Evolutionary conservation across 257 asterid species (phyloP), one percentile per base, ranked within the genome.

Genomic region (Solanum piurae): DNA sequence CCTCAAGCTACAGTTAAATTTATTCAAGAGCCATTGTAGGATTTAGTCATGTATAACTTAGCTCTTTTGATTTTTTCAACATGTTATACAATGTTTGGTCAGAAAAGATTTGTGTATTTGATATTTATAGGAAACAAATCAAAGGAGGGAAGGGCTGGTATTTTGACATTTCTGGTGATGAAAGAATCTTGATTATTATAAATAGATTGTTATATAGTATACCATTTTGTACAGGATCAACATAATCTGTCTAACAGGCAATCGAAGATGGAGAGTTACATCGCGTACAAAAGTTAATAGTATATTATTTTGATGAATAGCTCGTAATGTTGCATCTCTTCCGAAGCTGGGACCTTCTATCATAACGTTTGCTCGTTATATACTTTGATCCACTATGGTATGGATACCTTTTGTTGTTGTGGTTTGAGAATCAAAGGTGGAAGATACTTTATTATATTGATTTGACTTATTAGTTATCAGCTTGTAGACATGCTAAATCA

Each of bases 1-100:
- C 89, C 98, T 83, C 90, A 86, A 75, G 98, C 98, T 88, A 91
- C 94, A 9, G 89, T 96, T 86, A 73, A 89, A 83, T 96, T 92
- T 88, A 82, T 90, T 64, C 94, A 91, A 40, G 94, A 92, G 42
- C 88, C 89, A 84, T 49, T 84, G 31, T 93, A 88, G 62, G 79
- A 31, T 18, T 25, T 25, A 5, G 77, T 36, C 79, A 49, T 42
- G 88, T 23, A 86, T 8, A 18, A 52, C 86, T 64, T 49, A 10
- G 37, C 33, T 10, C 60, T 82, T 18, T 49, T 33, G 85, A 44
- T 44, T 0, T 46, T 80, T 46, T 27, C 1, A 12, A 75, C 16
- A 77, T n/a, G 23, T 44, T 14, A 14, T 79, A 14, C 64, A 12
- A 27, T 79, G 64, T 44, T 14, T 79, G 64, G 25, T 79, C 83